phyloP scores from a whole-genome alignment of 306 rosid species.

The Urtica urens region DNA sequence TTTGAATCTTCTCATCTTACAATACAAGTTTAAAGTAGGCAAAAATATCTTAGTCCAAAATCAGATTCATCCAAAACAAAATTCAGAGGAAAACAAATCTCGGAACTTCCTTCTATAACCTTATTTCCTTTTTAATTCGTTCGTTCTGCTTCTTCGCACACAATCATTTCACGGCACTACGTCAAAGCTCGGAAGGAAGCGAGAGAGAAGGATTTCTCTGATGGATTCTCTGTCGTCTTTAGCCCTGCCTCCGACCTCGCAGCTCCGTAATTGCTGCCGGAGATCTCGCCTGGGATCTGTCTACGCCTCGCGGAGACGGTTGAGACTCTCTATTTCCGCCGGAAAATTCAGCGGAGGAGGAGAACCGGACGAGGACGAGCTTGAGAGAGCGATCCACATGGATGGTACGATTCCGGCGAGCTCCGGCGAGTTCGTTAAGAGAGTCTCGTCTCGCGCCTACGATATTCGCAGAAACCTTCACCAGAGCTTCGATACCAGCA shows the following conservation, averaged over 20 bases:
- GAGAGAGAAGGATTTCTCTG: not conserved
- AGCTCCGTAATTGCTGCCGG: constrained; percentile 19
- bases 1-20: not conserved
- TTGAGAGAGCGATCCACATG: constrained; percentile 67
- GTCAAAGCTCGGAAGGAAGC: too few species aligned
- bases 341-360: constrained; percentile 25
- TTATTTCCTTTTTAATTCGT: constrained; percentile 2
- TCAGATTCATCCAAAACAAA: not conserved
- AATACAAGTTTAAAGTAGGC: too few species aligned
- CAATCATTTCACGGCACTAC: too few species aligned
- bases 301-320: constrained; percentile 9
- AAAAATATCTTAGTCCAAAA: constrained; percentile 6
- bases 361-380: constrained; percentile 20
- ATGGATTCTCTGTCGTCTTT: constrained; percentile 87
- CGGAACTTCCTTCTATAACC: constrained; percentile 16
- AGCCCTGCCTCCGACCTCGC: constrained; percentile 45
- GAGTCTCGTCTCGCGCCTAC: constrained; percentile 90
- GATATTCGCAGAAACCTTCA: constrained; percentile 85
- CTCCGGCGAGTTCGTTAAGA: constrained; percentile 69
- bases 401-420: constrained; percentile 72
- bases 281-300: constrained; percentile 4
- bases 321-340: constrained; percentile 16
- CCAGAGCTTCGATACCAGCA: constrained; percentile 66
- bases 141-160: not conserved
- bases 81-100: not conserved